These are phyloP conservation scores for Auricularia sp. DNA, from an alignment of 768 basidiomycete species.

Conservation along the genomic window DNA sequence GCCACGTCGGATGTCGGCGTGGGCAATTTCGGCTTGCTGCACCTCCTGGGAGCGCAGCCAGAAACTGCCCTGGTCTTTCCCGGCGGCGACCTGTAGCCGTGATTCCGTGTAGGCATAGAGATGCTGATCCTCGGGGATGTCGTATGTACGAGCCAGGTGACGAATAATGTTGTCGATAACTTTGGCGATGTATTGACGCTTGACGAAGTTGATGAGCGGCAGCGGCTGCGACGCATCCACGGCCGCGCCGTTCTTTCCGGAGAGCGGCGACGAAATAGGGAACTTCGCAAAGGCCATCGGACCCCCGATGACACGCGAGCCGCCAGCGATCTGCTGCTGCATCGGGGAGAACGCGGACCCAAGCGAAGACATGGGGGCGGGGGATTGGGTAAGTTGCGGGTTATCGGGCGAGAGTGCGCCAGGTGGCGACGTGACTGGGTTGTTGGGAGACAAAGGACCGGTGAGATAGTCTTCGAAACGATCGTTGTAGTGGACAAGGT, in stretches of 20 bases:
- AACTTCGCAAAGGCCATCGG: not conserved
- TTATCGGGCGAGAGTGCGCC: not conserved
- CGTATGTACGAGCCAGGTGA: slow-evolving; percentile 44
- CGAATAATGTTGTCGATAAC: slow-evolving; percentile 44
- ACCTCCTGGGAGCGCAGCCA: slow-evolving; percentile 53
- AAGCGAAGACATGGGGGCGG: not conserved
- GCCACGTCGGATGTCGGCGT: slow-evolving; percentile 58
- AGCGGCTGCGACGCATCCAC: not conserved
- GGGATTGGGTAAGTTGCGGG: not conserved
- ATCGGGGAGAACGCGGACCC: not conserved
- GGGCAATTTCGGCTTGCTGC: slow-evolving; percentile 44
- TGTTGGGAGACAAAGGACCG: slow-evolving; percentile 1
- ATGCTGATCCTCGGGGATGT: slow-evolving; percentile 33
- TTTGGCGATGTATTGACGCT: slow-evolving; percentile 48
- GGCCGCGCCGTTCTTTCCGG: not conserved
- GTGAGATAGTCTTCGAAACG: slow-evolving; percentile 32
- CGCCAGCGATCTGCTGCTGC: not conserved
- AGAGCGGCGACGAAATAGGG: not conserved
- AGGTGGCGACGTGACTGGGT: not conserved
- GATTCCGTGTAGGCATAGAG: slow-evolving; percentile 33
- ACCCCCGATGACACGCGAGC: not conserved
- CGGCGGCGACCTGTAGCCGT: slow-evolving; percentile 31
- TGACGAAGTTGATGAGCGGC: slow-evolving; percentile 38
- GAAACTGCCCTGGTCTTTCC: slow-evolving; percentile 40
- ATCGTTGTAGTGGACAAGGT: slow-evolving; percentile 46